phyloP scores from a whole-genome alignment of 2,329 filamentous ascomycete genomes.

The Calonectria henricotiae region DNA sequence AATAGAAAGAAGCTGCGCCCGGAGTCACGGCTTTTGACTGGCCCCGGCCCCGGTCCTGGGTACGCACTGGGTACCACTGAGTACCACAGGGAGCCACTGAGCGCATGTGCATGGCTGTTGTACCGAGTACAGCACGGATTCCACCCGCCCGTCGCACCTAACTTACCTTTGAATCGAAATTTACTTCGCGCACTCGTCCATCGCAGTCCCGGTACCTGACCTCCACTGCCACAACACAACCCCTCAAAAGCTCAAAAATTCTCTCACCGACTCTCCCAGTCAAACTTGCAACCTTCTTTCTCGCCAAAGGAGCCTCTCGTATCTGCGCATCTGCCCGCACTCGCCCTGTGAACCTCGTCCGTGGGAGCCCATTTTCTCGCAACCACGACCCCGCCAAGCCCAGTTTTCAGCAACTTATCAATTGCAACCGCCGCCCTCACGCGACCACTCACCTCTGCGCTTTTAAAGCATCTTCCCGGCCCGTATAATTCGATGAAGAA shows the following conservation, averaged over 20 bases:
- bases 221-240: constrained; percentile 38
- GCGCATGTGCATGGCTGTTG: background rate
- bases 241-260: constrained; percentile 39
- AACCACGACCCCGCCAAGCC: constrained; percentile 33
- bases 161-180: constrained; percentile 31
- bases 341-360: background rate
- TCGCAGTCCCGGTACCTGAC: constrained; percentile 35
- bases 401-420: background rate
- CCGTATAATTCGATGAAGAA: constrained; percentile 50
- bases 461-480: constrained; percentile 3
- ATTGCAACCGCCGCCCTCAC: constrained; percentile 40
- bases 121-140: constrained; percentile 19
- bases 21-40: constrained; percentile 2
- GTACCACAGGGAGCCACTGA: constrained; percentile 8
- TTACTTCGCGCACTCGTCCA: constrained; percentile 36
- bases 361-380: constrained; percentile 29
- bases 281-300: constrained; percentile 25
- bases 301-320: constrained; percentile 28
- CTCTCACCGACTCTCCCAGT: constrained; percentile 38
- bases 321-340: constrained; percentile 10
- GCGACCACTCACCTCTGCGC: constrained; percentile 37
- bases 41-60: constrained; percentile 5
- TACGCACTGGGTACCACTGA: background rate
- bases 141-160: constrained; percentile 23
- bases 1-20: constrained; percentile 16